These are phyloP conservation scores for Xylaria venustula DNA, from an alignment of 495 filamentous ascomycete species.

Conservation along the genomic window DNA sequence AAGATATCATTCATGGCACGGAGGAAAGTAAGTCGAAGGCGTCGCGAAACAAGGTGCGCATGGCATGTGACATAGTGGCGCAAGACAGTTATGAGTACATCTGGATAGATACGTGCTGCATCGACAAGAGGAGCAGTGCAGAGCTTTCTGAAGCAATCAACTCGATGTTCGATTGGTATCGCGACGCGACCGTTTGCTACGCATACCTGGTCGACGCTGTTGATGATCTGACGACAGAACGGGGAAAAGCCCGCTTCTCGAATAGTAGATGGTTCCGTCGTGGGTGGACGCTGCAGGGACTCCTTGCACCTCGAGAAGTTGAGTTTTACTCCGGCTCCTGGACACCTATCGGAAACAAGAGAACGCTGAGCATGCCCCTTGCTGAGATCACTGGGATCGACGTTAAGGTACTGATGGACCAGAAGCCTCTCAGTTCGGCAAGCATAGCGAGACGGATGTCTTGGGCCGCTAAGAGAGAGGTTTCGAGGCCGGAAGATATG, in stretches of 20 bases:
- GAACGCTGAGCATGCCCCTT: background rate
- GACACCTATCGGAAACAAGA: background rate
- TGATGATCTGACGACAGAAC: background rate
- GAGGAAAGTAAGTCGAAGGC: background rate
- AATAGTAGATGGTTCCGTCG: conserved; percentile 7
- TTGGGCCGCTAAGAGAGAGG: conserved; percentile 27
- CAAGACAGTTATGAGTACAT: conserved; percentile 30
- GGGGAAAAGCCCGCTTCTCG: background rate
- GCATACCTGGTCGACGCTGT: conserved; percentile 9
- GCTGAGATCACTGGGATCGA: conserved; percentile 9
- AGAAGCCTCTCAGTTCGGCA: background rate
- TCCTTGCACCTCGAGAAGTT: conserved; percentile 26
- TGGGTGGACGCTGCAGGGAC: conserved; percentile 33
- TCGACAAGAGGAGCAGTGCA: conserved; percentile 45
- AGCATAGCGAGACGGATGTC: conserved; percentile 29
- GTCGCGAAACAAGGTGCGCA: conserved; percentile 31
- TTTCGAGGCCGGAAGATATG: conserved; percentile 27
- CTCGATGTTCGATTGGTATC: no score
- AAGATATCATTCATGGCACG: conserved; percentile 22
- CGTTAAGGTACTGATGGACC: background rate
- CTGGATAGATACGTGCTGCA: conserved; percentile 50
- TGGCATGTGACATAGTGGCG: conserved; percentile 31
- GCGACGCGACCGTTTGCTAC: conserved; percentile 11
- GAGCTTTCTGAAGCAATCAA: conserved; percentile 43
- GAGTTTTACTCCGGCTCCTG: conserved; percentile 31